A percentile compares a stretch with the other conserved stretches of the same genome.
Evolutionary conservation across 257 asterid genomes (phyloP).

Genomic region (Solanum clarkiae): DNA sequence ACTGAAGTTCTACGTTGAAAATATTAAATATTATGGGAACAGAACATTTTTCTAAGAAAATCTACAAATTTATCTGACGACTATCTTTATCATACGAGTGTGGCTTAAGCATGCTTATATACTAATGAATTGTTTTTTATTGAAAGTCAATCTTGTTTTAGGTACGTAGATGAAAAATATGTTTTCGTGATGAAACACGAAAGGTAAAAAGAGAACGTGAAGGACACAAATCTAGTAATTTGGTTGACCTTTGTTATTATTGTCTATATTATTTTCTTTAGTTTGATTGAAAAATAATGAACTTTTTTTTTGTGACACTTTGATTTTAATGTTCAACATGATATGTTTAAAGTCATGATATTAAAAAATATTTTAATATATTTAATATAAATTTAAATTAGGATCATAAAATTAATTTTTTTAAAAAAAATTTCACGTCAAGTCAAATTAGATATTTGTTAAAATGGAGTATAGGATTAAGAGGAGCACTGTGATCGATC

Average conservation of each 20-base stretch:
- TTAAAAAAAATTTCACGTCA: fast-evolving
- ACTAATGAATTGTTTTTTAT: not conserved
- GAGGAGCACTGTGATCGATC: not conserved
- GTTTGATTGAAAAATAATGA: too few species aligned
- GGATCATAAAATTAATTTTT: too few species aligned
- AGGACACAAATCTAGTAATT: not conserved
- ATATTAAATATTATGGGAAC: not conserved
- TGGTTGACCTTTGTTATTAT: not conserved
- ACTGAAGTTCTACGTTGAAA: not conserved
- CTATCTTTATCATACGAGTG: not conserved
- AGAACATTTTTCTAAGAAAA: not conserved
- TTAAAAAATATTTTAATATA: too few species aligned
- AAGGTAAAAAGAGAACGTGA: not conserved
- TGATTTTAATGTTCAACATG: too few species aligned
- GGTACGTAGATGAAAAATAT: not conserved
- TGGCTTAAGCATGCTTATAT: not conserved
- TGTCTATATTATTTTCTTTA: not conserved
- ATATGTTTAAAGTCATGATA: too few species aligned
- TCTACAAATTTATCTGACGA: not conserved
- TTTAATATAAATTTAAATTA: too few species aligned
- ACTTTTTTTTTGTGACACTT: too few species aligned
- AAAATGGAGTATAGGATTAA: not conserved
- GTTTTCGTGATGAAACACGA: not conserved
- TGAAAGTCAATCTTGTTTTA: not conserved
- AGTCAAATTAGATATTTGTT: too few species aligned